Evolutionary conservation across 1,284 basidiomycete genomes (phyloP).

Genomic region (Trichosporon sp.): DNA sequence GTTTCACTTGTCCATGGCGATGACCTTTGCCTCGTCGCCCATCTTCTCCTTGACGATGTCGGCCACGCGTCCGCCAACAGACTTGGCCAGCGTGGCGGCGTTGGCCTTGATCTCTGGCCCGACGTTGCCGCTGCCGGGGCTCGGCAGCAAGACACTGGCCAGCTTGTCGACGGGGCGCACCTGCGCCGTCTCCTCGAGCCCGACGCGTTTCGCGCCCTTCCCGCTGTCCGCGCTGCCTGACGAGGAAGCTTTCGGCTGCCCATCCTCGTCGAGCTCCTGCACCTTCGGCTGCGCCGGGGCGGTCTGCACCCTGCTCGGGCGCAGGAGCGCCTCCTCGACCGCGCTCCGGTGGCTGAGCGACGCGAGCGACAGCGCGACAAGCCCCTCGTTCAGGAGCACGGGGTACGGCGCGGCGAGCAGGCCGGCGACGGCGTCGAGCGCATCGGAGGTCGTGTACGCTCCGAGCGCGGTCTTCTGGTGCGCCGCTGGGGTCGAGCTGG

Average conservation of each 20-base stretch:
- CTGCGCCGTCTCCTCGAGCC: neutral
- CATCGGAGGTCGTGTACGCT: neutral
- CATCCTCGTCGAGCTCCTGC: too few relatives aligned
- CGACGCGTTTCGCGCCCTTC: neutral
- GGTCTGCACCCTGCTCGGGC: neutral
- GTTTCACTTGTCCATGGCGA: neutral
- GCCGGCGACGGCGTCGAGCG: constrained; percentile 60
- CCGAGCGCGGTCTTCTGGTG: neutral
- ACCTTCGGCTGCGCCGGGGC: neutral
- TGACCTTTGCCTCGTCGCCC: neutral
- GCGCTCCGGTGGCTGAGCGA: neutral
- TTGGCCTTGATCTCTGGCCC: constrained; percentile 16
- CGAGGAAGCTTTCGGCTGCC: neutral
- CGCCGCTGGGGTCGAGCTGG: neutral
- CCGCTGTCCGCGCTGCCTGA: neutral
- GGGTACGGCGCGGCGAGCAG: constrained; percentile 74
- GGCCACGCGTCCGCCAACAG: neutral
- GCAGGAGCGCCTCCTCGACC: neutral
- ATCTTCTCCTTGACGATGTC: neutral
- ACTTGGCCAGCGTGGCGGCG: constrained; percentile 9
- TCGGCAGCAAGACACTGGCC: constrained; percentile 11
- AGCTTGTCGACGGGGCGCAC: constrained; percentile 6
- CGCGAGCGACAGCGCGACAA: constrained; percentile 70
- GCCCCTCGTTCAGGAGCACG: constrained; percentile 80
- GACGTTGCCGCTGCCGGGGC: neutral